phyloP scores from a whole-genome alignment of 2,329 filamentous ascomycete genomes.

The Cercospora berteroae region DNA sequence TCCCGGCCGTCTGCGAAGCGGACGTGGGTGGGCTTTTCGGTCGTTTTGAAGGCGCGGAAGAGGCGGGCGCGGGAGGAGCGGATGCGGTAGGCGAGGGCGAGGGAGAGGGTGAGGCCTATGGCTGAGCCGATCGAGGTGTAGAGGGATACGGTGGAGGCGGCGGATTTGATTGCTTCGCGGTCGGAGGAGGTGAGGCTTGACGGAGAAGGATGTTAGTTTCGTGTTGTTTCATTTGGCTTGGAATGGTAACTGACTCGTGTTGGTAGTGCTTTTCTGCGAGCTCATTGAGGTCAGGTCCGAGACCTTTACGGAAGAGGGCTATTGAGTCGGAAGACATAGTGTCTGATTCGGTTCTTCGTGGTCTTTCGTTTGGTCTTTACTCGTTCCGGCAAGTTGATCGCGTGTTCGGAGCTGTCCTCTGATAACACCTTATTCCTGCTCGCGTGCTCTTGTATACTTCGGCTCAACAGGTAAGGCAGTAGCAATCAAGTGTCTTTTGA shows the following conservation, averaged over 20 bases:
- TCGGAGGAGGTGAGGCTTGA: constrained; percentile 54
- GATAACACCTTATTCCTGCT: not conserved
- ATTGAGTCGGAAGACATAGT: constrained; percentile 48
- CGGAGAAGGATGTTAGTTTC: not conserved
- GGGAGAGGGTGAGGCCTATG: constrained; percentile 59
- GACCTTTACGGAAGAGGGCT: constrained; percentile 48
- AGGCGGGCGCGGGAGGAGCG: constrained; percentile 56
- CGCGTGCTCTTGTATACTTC: not conserved
- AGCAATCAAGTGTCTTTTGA: not conserved
- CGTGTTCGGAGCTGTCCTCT: not conserved
- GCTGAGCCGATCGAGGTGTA: constrained; percentile 60
- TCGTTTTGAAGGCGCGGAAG: constrained; percentile 60
- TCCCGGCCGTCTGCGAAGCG: constrained; percentile 61
- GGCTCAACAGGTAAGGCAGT: not conserved
- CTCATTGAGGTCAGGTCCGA: constrained; percentile 51
- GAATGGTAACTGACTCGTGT: constrained; percentile 49
- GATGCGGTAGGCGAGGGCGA: constrained; percentile 58
- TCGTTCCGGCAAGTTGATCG: not conserved
- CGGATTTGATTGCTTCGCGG: constrained; percentile 56
- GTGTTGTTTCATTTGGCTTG: not conserved
- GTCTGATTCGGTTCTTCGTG: not conserved
- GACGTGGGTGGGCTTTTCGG: constrained; percentile 62
- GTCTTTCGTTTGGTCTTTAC: not conserved
- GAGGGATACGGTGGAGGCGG: constrained; percentile 55
- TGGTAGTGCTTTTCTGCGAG: constrained; percentile 60